These are phyloP conservation scores for Plasmodium vivax DNA, from an alignment of 169 alveolate species.

Conservation along the genomic window DNA sequence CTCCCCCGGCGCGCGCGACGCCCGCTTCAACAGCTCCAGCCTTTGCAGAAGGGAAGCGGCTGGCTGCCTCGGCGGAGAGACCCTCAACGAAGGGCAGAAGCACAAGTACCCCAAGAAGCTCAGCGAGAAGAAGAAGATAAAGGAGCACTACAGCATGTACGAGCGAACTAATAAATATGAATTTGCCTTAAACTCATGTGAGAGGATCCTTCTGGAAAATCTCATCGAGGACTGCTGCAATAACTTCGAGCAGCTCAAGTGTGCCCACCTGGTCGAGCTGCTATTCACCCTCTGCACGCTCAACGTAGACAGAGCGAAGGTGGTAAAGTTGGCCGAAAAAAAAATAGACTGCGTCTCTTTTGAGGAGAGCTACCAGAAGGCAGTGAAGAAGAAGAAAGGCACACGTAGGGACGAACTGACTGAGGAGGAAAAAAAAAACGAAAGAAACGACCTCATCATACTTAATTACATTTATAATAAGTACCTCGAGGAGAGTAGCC, in stretches of 20 bases:
- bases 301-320: constrained; percentile 28
- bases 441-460: constrained; percentile 36
- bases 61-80: neutral
- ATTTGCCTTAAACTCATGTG: constrained; percentile 18
- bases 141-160: constrained; percentile 37
- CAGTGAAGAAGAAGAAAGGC: neutral
- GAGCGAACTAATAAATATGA: constrained; percentile 26
- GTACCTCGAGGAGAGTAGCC: neutral
- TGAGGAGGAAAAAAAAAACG: constrained; percentile 1
- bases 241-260: constrained; percentile 17
- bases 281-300: constrained; percentile 37
- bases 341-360: neutral
- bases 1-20: neutral
- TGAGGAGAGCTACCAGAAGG: constrained; percentile 11
- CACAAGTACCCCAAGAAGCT: constrained; percentile 9
- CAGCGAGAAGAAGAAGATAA: constrained; percentile 29
- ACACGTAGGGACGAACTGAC: neutral
- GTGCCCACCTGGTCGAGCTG: constrained; percentile 16
- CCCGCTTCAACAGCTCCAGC: constrained; percentile 34
- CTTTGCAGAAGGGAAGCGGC: neutral
- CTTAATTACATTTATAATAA: constrained; percentile 49
- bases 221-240: constrained; percentile 70
- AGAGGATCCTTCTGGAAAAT: constrained; percentile 48
- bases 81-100: neutral
- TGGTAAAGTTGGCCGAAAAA: constrained; percentile 22